phyloP scores from a whole-genome alignment of 23 red algal species.

The Gracilaria vermiculophylla region DNA sequence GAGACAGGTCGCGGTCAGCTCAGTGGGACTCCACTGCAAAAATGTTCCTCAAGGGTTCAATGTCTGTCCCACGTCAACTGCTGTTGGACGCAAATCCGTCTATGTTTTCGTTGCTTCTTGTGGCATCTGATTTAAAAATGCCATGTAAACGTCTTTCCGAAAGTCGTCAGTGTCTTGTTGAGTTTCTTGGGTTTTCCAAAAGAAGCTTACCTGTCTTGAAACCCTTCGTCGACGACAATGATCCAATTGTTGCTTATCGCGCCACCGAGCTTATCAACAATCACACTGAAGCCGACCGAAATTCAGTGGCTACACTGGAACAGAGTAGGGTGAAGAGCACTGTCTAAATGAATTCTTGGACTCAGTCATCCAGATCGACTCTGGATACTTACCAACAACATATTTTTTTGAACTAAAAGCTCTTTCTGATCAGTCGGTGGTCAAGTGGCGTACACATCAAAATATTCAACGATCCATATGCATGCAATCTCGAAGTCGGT shows the following conservation, averaged over 20 bases:
- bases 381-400: too few species aligned
- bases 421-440: too few species aligned
- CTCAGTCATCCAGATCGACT: background rate
- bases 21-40: constrained; percentile 40
- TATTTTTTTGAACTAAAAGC: too few species aligned
- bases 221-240: constrained; percentile 47
- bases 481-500: too few species aligned
- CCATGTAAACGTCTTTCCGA: constrained; percentile 45
- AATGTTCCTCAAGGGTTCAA: constrained; percentile 46
- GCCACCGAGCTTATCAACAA: constrained; percentile 49
- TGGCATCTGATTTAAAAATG: constrained; percentile 1
- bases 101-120: constrained; percentile 48
- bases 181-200: constrained; percentile 29
- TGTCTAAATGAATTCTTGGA: background rate
- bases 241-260: constrained; percentile 45
- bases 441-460: too few species aligned
- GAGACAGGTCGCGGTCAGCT: background rate
- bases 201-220: background rate
- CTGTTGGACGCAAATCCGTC: constrained; percentile 27
- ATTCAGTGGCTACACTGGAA: background rate
- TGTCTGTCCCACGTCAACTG: constrained; percentile 27
- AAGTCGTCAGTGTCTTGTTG: constrained; percentile 47
- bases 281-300: background rate
- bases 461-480: too few species aligned
- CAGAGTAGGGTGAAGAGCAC: background rate